Evolutionary conservation across 169 alveolate species (phyloP).

Genomic region (Eimeria nieschulzi): DNA sequence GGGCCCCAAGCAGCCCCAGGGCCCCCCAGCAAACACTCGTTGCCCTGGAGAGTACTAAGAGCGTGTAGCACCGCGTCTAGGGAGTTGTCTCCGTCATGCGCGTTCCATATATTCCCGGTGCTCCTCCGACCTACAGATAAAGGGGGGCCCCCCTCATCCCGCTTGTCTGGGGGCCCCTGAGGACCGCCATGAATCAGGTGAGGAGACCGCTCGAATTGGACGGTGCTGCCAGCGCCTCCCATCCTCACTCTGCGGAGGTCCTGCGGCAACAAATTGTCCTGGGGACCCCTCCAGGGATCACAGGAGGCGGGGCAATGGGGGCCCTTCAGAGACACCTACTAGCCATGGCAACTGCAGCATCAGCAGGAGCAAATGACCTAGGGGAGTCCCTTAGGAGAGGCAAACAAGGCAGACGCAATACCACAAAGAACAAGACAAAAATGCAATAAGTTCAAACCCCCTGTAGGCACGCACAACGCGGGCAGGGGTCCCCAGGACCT

Average conservation of each 20-base stretch:
- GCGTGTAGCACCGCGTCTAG: conserved; percentile 56
- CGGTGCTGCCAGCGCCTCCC: conserved; percentile 63
- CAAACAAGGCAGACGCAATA: neutral
- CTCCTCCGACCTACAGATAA: neutral
- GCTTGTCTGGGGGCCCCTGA: conserved; percentile 9
- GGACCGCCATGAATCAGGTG: neutral
- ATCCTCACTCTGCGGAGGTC: neutral
- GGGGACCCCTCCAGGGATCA: conserved; percentile 3
- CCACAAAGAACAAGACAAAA: neutral
- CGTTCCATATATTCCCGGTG: conserved; percentile 28
- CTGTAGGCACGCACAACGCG: neutral
- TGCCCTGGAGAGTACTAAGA: conserved; percentile 3
- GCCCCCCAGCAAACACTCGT: neutral
- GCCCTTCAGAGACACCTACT: conserved; percentile 32
- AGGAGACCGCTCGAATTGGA: conserved; percentile 51
- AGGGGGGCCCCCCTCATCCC: conserved; percentile 29
- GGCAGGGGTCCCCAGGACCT: conserved; percentile 24
- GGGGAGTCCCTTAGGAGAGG: neutral
- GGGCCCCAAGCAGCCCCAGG: neutral
- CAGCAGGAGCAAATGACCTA: neutral
- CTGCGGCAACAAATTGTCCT: neutral
- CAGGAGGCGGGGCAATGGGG: conserved; percentile 27
- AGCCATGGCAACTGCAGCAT: conserved; percentile 41
- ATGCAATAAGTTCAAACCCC: neutral
- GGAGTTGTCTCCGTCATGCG: conserved; percentile 53